Percentiles rank a stretch among this genome's conserved stretches.
Evolutionary conservation across 371 early-diverging fungal genomes (phyloP).

Genomic region (Lichtheimia corymbifera): DNA sequence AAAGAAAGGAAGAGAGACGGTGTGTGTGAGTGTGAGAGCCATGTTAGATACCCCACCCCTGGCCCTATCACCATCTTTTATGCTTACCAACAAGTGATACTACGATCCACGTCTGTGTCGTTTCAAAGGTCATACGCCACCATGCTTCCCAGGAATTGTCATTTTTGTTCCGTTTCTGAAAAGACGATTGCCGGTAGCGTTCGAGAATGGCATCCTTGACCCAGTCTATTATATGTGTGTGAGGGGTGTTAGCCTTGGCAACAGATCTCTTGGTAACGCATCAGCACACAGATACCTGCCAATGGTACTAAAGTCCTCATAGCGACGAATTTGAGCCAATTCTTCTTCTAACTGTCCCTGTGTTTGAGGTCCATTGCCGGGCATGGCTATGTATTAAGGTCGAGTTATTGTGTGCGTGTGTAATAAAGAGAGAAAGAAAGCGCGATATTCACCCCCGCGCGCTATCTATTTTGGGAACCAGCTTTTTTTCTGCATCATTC

Average conservation of each 20-base stretch:
- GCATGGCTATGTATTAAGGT: neutral
- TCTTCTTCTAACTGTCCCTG: slow-evolving; percentile 48
- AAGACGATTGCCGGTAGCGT: slow-evolving; percentile 64
- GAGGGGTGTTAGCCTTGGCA: neutral
- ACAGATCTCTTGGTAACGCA: neutral
- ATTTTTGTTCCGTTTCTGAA: slow-evolving; percentile 50
- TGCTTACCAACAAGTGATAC: slow-evolving; percentile 70
- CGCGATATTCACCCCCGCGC: no score
- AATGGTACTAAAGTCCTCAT: slow-evolving; percentile 86
- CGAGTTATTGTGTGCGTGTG: no score
- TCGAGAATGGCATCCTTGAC: slow-evolving; percentile 85
- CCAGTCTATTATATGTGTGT: slow-evolving; percentile 67
- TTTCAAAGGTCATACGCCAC: slow-evolving; percentile 68
- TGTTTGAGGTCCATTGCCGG: neutral
- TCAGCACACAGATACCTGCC: slow-evolving; percentile 38
- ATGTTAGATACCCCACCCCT: neutral
- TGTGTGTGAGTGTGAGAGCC: no score
- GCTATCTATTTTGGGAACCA: no score
- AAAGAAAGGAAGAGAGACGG: neutral
- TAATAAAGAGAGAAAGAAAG: no score
- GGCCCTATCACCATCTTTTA: neutral
- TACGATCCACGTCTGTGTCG: slow-evolving; percentile 88
- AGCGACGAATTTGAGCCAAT: slow-evolving; percentile 64
- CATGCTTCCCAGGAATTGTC: slow-evolving; percentile 63
- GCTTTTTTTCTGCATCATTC: no score